phyloP scores from a whole-genome alignment of 1,284 basidiomycete genomes.

The Heterobasidion occidentale region DNA sequence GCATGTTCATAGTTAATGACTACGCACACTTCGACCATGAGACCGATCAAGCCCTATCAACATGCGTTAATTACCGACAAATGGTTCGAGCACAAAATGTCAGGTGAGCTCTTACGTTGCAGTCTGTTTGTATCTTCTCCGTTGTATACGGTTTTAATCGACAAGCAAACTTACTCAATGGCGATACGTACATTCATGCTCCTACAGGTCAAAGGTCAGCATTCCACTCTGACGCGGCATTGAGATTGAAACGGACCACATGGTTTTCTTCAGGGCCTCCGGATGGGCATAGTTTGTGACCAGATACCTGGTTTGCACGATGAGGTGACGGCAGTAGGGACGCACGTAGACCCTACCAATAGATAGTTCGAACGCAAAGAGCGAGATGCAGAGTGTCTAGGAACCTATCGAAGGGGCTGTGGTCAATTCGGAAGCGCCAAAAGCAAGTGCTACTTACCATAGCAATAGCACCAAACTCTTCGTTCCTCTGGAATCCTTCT shows the following conservation, averaged over 20 bases:
- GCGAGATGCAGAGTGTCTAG: slow-evolving; percentile 20
- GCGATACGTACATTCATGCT: slow-evolving; percentile 18
- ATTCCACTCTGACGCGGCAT: too few species aligned
- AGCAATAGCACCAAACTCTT: slow-evolving; percentile 17
- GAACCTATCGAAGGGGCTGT: slow-evolving; percentile 4
- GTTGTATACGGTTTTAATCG: background rate
- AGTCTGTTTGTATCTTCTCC: slow-evolving; percentile 21
- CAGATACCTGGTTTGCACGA: slow-evolving; percentile 16
- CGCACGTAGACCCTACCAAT: slow-evolving; percentile 13
- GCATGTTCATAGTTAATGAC: background rate
- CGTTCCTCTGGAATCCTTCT: slow-evolving; percentile 11
- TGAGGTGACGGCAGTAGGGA: too few species aligned
- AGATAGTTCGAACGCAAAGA: slow-evolving; percentile 18
- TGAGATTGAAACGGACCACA: slow-evolving; percentile 15
- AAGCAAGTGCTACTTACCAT: slow-evolving; percentile 8
- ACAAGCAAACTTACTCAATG: too few species aligned
- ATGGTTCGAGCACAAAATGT: background rate
- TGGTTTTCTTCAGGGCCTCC: slow-evolving; percentile 14
- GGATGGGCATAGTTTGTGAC: slow-evolving; percentile 18
- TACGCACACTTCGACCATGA: slow-evolving; percentile 2
- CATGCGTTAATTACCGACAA: slow-evolving; percentile 8
- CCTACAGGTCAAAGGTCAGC: slow-evolving; percentile 1
- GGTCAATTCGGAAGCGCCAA: background rate
- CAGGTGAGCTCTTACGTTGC: slow-evolving; percentile 15
- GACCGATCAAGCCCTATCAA: background rate